Base-by-base conservation (phyloP, 2,329 filamentous ascomycete species). In the Botrytis elliptica region DNA sequence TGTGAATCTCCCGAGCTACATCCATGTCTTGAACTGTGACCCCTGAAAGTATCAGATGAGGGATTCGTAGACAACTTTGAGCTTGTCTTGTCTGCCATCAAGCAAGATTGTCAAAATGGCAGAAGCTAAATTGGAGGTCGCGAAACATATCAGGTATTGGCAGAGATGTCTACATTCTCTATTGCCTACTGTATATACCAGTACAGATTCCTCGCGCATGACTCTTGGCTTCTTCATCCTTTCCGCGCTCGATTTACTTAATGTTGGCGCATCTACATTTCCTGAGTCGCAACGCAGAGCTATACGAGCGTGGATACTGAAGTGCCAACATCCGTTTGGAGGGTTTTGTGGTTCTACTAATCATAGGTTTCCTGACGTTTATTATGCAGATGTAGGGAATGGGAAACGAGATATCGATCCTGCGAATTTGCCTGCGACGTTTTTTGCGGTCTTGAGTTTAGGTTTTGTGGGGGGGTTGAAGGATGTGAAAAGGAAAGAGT, bases 151-250 rank as follows among this genome's bases (percentile, higher is more conserved):
- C 81, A 93, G 92, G 81, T 99, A 98, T 87, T 99, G 95, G 91
- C 89, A 94, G 77, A 91, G 95, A 81, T 98, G 95, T 82, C 88
- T 96, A 77, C 92, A 92, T 81, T 92, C 91, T 38, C 88, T 92
- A 75, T 90, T 99, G 10, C 96, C 96, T 0, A 88, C 90, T 64
- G 87, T 89, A 76, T 99, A 98, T 85, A 97, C 93, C 25, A 87
- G 90, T 81, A 96, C 92, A 82, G 96, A 99, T 84, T 94, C 94
- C 78, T 95, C 92, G 79, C 94, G 96, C 79, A 92, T 98, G 85
- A 92, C 92, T 8, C 89, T 98, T 72, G 94, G 90, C 77, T 97
- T 92, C 85, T 97, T 99, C 85, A 95, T 92, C 77, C 85, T 98
- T 79, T 92, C 93, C 12, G 93, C 94, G 1, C 87, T 97, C 67